Conservation (phyloP, 306 rosid species). For the Erythrophleum fordii region DNA sequence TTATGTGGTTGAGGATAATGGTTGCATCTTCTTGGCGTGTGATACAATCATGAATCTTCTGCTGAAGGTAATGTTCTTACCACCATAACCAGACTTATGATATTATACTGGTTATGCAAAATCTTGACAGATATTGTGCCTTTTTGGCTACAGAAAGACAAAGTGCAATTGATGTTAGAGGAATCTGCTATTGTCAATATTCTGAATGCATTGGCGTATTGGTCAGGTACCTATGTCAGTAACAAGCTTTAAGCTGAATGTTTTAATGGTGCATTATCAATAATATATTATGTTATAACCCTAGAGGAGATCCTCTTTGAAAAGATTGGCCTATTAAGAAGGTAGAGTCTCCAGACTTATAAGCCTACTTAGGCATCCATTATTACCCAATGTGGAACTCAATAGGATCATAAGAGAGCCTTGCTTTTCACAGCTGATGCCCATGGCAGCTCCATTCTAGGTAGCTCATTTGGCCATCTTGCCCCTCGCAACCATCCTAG, state of each 20-base stretch:
- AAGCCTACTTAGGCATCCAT: not conserved
- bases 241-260: conserved; percentile 16
- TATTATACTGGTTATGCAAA: conserved; percentile 35
- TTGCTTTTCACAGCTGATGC: too few relatives aligned
- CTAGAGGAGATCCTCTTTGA: not conserved
- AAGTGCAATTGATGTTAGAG: conserved; percentile 48
- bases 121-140: conserved; percentile 30
- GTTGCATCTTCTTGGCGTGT: conserved; percentile 80
- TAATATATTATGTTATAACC: not conserved
- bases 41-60: conserved; percentile 84
- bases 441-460: too few relatives aligned
- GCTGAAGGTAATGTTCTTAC: conserved; percentile 64
- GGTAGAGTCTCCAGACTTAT: not conserved
- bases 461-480: too few relatives aligned
- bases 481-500: too few relatives aligned
- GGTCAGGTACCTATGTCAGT: conserved; percentile 67
- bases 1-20: conserved; percentile 53
- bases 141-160: conserved; percentile 61
- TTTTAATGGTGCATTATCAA: conserved; percentile 17
- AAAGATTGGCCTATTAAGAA: not conserved
- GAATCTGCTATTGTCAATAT: conserved; percentile 59
- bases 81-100: conserved; percentile 14
- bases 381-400: too few relatives aligned
- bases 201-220: conserved; percentile 72
- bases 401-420: too few relatives aligned